Base-by-base conservation (phyloP, 805 yeast genomes). In the Maudiozyma pseudohumilis region DNA sequence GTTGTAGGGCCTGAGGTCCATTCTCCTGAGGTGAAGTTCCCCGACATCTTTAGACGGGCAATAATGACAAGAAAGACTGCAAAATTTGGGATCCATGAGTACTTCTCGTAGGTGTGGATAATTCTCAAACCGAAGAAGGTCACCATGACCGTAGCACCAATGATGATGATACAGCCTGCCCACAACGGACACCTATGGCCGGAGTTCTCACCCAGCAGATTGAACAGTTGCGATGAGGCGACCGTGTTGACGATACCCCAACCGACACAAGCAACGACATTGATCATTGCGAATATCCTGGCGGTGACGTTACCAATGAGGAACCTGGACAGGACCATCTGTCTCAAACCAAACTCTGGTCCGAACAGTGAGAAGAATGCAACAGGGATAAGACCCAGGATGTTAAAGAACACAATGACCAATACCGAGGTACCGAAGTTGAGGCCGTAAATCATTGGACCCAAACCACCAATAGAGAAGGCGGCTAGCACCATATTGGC, bases 221-320 rank as follows among this genome's bases (percentile, higher is more conserved):
- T 75, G 43, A 87, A 66, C 47, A 87, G 64, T 60, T 85, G 94
- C 13, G 95, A 95, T 24, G 92, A 76, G 21, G 85, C 81, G 76
- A 87, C 82, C 42, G 83, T 83, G 61, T 87, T 88, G 29, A 85
- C 88, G 11, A 94, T 83, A 60, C 92, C 82, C 96, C 96, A 87
- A 49, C 96, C 95, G 40, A 87, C 74, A 71, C 95, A 84, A 19
- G 94, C 87, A 47, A 88, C 60, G 53, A 78, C 74, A 55, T 86
- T 86, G 55, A 88, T 68, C 29, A 79, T 56, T 5, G 94, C 78
- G 53, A 85, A 80, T 41, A 87, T 68, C 57, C 94, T 72, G 63
- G 81, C 78, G 35, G 80, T 78, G 22, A 66, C 53, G 59, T 79
- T 75, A 43, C 96, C 96, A 46, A 80, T 70, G 50, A 86, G 69